A percentile compares a stretch with the other conserved stretches of the same genome.
These are phyloP conservation scores for Kregervanrija pseudodelftensis DNA, from an alignment of 805 yeast species.

Conservation along the genomic window DNA sequence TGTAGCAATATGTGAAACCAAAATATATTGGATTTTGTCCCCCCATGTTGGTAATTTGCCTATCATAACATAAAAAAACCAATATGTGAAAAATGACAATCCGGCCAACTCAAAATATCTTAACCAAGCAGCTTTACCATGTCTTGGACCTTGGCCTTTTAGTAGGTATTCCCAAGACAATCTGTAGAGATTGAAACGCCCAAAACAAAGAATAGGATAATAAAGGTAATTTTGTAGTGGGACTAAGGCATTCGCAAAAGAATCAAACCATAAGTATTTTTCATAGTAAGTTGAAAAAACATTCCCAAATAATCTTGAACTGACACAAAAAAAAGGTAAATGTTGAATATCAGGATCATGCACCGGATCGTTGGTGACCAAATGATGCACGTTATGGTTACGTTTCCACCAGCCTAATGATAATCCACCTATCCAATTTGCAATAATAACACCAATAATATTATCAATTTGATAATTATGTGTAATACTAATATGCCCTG, in stretches of 20 bases:
- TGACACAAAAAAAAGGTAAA: conserved; percentile 84
- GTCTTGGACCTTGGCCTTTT: conserved; percentile 69
- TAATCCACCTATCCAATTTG: conserved; percentile 80
- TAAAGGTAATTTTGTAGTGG: conserved; percentile 63
- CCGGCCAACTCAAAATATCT: conserved; percentile 74
- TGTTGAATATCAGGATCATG: conserved; percentile 96
- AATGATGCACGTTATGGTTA: conserved; percentile 89
- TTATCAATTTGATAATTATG: conserved; percentile 76
- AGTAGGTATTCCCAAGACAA: conserved; percentile 74
- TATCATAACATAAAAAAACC: conserved; percentile 71
- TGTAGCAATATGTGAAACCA: conserved; percentile 73
- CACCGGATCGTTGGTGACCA: conserved; percentile 85
- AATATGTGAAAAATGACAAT: conserved; percentile 58
- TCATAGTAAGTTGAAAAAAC: conserved; percentile 80
- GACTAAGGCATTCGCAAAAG: conserved; percentile 48
- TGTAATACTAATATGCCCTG: conserved; percentile 79
- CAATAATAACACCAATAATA: conserved; percentile 62
- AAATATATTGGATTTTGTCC: conserved; percentile 49
- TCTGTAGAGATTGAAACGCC: conserved; percentile 78
- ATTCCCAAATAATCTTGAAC: conserved; percentile 57
- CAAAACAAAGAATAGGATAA: conserved; percentile 75
- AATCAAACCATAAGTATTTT: conserved; percentile 58
- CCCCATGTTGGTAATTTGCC: conserved; percentile 45
- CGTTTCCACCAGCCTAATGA: conserved; percentile 94
- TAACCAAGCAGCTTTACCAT: conserved; percentile 83